phyloP scores from a whole-genome alignment of 768 basidiomycete species.

The Ephemerocybe angulata region DNA sequence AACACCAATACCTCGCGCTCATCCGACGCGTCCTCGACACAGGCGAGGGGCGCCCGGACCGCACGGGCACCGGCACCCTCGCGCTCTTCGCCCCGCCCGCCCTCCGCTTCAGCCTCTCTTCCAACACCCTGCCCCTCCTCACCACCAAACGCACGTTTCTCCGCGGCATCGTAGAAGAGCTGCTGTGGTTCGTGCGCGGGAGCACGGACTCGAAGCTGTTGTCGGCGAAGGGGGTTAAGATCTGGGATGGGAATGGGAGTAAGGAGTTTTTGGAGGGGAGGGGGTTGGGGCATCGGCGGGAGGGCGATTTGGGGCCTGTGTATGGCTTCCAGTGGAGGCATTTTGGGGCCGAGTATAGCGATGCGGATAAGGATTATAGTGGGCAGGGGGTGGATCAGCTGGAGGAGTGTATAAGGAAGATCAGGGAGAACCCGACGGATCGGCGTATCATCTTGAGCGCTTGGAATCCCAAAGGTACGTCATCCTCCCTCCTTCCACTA shows the following conservation, averaged over 20 bases:
- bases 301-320: slow-evolving; percentile 94
- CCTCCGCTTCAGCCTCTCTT: slow-evolving; percentile 81
- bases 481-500: too few species aligned
- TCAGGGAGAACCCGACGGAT: slow-evolving; percentile 90
- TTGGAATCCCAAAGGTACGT: slow-evolving; percentile 94
- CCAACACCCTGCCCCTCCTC: slow-evolving; percentile 77
- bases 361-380: slow-evolving; percentile 71
- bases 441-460: slow-evolving; percentile 91
- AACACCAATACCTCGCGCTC: slow-evolving; percentile 85
- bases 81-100: slow-evolving; percentile 89
- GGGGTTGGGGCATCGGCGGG: slow-evolving; percentile 78
- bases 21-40: slow-evolving; percentile 70
- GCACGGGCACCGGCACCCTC: slow-evolving; percentile 92
- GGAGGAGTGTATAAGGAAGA: slow-evolving; percentile 90
- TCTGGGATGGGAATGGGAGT: slow-evolving; percentile 97
- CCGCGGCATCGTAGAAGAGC: slow-evolving; percentile 88
- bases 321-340: slow-evolving; percentile 98
- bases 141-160: slow-evolving; percentile 95
- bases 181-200: slow-evolving; percentile 91
- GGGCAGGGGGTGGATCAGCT: slow-evolving; percentile 93
- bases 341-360: slow-evolving; percentile 80
- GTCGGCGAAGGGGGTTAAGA: slow-evolving; percentile 80
- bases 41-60: slow-evolving; percentile 80
- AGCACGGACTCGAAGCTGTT: slow-evolving; percentile 77
- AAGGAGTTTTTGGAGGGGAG: slow-evolving; percentile 80